Percentiles rank a stretch among this genome's conserved stretches.
Evolutionary conservation across 441 rosid species (phyloP).

Genomic region (Pelargonium citronellum): DNA sequence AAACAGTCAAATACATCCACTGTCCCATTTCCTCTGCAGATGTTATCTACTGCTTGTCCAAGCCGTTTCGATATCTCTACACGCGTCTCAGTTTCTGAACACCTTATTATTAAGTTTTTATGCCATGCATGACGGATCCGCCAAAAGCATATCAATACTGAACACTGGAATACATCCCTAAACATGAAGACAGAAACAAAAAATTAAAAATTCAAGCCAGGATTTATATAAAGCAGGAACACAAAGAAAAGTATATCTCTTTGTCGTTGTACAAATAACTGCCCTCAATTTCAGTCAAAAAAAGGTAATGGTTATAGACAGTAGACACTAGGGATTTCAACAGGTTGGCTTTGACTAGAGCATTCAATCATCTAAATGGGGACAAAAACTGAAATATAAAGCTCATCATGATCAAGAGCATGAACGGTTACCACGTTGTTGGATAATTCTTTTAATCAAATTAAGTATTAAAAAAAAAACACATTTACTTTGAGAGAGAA

Average conservation of each 20-base stretch:
- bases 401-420: background rate
- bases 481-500: slow-evolving; percentile 11
- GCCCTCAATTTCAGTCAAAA: background rate
- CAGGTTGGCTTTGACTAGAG: background rate
- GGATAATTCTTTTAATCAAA: background rate
- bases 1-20: slow-evolving; percentile 40
- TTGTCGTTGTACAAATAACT: background rate
- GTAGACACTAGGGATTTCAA: background rate
- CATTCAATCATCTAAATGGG: background rate
- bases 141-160: slow-evolving; percentile 42
- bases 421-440: background rate
- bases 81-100: slow-evolving; percentile 37
- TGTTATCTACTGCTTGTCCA: slow-evolving; percentile 37
- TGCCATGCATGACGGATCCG: slow-evolving; percentile 48
- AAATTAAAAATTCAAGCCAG: slow-evolving; percentile 16
- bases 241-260: background rate
- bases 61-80: slow-evolving; percentile 45
- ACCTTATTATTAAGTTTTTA: slow-evolving; percentile 40
- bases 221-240: slow-evolving; percentile 4
- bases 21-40: slow-evolving; percentile 29
- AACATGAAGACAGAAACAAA: slow-evolving; percentile 16
- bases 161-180: slow-evolving; percentile 50
- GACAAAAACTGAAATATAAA: background rate
- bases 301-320: background rate
- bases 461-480: background rate